Conservation (phyloP, 805 yeast genomes). For the Metschnikowia shivogae region DNA sequence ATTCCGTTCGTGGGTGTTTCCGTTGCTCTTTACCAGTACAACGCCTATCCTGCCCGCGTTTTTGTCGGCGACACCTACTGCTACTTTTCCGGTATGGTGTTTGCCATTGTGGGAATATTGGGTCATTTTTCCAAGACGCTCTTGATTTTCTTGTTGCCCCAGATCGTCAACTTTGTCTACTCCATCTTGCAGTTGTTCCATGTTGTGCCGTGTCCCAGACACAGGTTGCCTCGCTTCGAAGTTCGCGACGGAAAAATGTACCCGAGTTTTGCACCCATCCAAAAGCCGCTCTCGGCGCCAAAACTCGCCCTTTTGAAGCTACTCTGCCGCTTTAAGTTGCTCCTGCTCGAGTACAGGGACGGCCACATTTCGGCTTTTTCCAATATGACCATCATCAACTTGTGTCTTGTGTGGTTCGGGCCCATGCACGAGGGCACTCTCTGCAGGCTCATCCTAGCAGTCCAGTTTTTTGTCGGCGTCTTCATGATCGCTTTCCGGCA, state of each 20-base stretch:
- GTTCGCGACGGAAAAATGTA: constrained; percentile 65
- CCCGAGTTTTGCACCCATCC: constrained; percentile 46
- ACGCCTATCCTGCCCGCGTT: constrained; percentile 88
- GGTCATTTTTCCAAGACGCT: constrained; percentile 96
- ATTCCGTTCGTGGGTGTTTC: constrained; percentile 88
- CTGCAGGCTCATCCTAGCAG: constrained; percentile 52
- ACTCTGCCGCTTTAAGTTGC: constrained; percentile 47
- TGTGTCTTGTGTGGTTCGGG: constrained; percentile 80
- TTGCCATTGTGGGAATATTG: constrained; percentile 92
- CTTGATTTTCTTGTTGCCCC: constrained; percentile 82
- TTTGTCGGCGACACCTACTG: constrained; percentile 99
- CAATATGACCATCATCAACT: constrained; percentile 84
- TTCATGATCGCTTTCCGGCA: constrained; percentile 70
- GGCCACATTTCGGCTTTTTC: constrained; percentile 46
- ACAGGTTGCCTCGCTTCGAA: constrained; percentile 80
- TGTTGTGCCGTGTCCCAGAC: constrained; percentile 91
- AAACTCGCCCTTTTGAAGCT: constrained; percentile 35
- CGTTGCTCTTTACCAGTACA: constrained; percentile 66
- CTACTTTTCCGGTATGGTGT: constrained; percentile 97
- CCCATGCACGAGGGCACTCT: constrained; percentile 82
- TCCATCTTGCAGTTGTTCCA: constrained; percentile 90
- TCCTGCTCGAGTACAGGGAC: constrained; percentile 30
- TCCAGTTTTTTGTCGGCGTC: constrained; percentile 68
- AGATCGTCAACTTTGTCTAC: constrained; percentile 82
- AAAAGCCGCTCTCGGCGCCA: constrained; percentile 19